A percentile compares a stretch with the other conserved stretches of the same genome.
These are phyloP conservation scores for Biscogniauxia mediterranea DNA, from an alignment of 2,329 filamentous ascomycete species.

Conservation along the genomic window DNA sequence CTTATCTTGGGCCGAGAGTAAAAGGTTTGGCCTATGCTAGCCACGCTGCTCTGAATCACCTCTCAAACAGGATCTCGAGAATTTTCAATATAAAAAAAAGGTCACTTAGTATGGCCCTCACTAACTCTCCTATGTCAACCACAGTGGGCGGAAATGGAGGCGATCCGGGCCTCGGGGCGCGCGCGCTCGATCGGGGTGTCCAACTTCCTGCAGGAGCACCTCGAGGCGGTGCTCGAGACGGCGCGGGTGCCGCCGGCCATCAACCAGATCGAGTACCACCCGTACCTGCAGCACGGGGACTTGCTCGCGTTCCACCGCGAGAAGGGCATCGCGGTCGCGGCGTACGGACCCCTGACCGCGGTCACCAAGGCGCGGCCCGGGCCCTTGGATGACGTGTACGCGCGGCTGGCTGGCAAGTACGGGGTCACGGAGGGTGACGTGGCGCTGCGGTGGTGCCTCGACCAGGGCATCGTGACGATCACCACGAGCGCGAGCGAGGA, in stretches of 20 bases:
- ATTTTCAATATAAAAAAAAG: no score
- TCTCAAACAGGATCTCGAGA: no score
- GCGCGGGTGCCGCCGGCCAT: constrained; percentile 63
- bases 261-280: constrained; percentile 82
- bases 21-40: no score
- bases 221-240: constrained; percentile 56
- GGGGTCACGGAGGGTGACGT: constrained; percentile 55
- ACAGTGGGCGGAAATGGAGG: constrained; percentile 58
- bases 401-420: constrained; percentile 55
- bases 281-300: constrained; percentile 65
- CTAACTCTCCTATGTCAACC: no score
- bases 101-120: no score
- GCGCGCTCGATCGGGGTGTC: constrained; percentile 73
- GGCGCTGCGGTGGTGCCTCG: constrained; percentile 58
- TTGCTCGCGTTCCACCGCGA: constrained; percentile 57
- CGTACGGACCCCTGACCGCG: constrained; percentile 54
- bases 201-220: constrained; percentile 62
- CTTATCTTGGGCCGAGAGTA: no score
- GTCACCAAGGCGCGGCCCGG: constrained; percentile 46
- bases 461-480: constrained; percentile 57
- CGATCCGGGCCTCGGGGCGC: constrained; percentile 64
- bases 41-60: no score
- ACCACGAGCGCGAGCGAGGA: constrained; percentile 60
- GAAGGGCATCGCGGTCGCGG: constrained; percentile 55
- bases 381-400: constrained; percentile 52